Evolutionary conservation across 306 rosid species (phyloP).

Genomic region (Lablab purpureus): DNA sequence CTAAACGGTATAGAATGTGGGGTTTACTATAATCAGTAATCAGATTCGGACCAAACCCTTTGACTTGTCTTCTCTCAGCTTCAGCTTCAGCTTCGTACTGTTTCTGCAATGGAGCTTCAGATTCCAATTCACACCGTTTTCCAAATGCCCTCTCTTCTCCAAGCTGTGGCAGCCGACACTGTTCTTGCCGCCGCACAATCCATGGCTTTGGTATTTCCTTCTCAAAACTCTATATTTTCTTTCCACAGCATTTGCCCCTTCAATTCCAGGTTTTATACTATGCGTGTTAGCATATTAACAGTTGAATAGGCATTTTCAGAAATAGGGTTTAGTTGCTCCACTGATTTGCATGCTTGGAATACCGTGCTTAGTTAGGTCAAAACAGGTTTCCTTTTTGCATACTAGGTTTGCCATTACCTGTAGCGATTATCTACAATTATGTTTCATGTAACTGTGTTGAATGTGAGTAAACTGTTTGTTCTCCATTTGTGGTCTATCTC

Average conservation of each 20-base stretch:
- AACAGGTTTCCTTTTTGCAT: neutral
- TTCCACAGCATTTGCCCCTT: neutral
- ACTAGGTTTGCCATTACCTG: neutral
- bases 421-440: conserved; percentile 12
- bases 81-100: conserved; percentile 4
- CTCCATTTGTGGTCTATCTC: neutral
- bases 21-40: conserved; percentile 56
- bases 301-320: neutral
- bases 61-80: conserved; percentile 37
- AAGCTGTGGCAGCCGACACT: conserved; percentile 54
- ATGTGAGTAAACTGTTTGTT: neutral
- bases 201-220: conserved; percentile 57
- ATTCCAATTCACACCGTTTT: conserved; percentile 42
- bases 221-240: neutral
- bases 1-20: conserved; percentile 62
- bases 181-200: conserved; percentile 58
- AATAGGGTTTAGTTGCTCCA: conserved; percentile 5
- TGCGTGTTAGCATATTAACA: neutral
- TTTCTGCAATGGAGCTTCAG: conserved; percentile 58
- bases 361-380: neutral
- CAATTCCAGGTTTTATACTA: neutral
- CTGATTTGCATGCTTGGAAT: conserved; percentile 30
- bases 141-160: conserved; percentile 53
- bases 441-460: conserved; percentile 31
- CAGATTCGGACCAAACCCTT: conserved; percentile 45